These are phyloP conservation scores for Naganishia cerealis DNA, from an alignment of 1,284 basidiomycete species.

Conservation along the genomic window DNA sequence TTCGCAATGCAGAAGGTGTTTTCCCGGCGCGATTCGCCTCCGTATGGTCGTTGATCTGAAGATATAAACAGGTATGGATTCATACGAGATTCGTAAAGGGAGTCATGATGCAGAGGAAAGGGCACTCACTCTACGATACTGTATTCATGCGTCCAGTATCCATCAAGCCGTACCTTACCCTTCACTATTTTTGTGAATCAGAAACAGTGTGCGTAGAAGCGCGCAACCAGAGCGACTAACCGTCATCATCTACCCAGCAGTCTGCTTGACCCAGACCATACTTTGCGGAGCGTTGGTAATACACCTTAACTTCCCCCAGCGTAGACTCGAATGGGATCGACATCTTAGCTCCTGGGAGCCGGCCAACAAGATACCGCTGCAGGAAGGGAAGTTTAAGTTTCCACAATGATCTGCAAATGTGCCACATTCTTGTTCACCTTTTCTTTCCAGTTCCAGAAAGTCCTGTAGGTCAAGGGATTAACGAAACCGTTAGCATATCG, in stretches of 20 bases:
- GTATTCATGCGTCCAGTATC: constrained; percentile 35
- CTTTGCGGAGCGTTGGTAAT: constrained; percentile 43
- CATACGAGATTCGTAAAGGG: not conserved
- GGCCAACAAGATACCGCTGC: constrained; percentile 45
- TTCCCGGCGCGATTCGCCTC: constrained; percentile 39
- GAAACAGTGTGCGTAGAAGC: not conserved
- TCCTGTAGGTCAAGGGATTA: constrained; percentile 40
- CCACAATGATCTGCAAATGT: not conserved
- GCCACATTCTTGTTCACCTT: constrained; percentile 34
- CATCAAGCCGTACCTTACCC: constrained; percentile 38
- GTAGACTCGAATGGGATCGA: constrained; percentile 41
- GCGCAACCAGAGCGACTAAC: constrained; percentile 18
- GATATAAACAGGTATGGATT: not conserved
- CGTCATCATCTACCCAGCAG: constrained; percentile 48
- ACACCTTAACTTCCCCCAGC: constrained; percentile 43
- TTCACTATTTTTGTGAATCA: constrained; percentile 2
- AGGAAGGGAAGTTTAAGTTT: not conserved
- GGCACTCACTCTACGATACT: constrained; percentile 36
- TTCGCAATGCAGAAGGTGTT: constrained; percentile 46
- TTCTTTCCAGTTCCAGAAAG: constrained; percentile 48
- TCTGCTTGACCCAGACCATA: constrained; percentile 44
- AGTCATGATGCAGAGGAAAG: not conserved
- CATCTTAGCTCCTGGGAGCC: constrained; percentile 44
- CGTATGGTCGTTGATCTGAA: constrained; percentile 37
- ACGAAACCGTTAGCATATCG: not conserved